Evolutionary conservation across 2,329 filamentous ascomycete genomes (phyloP).

Genomic region (Sclerotinia sclerotiorum): DNA sequence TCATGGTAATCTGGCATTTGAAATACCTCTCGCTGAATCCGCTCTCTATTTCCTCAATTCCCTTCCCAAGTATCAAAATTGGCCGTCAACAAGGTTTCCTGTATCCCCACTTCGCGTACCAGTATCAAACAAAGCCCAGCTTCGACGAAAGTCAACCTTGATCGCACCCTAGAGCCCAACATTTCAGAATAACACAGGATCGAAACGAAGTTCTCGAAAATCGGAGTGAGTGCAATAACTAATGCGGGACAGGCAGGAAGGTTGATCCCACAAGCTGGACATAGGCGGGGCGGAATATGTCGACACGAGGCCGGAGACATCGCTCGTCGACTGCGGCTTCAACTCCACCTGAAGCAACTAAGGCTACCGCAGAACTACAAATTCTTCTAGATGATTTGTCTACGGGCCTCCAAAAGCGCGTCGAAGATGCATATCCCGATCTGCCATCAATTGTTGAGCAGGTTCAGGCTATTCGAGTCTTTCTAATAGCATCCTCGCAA

Average conservation of each 20-base stretch:
- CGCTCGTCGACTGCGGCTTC: conserved; percentile 65
- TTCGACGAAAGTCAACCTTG: conserved; percentile 30
- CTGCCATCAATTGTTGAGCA: conserved; percentile 40
- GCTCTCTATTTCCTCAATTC: background rate
- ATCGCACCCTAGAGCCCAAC: conserved; percentile 6
- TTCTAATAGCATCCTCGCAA: conserved; percentile 45
- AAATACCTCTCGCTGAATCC: background rate
- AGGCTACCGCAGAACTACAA: conserved; percentile 60
- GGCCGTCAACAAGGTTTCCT: conserved; percentile 14
- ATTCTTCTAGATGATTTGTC: conserved; percentile 50
- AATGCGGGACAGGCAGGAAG: conserved; percentile 34
- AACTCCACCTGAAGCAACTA: conserved; percentile 54
- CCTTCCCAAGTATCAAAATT: background rate
- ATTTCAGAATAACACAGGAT: conserved; percentile 26
- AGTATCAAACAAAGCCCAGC: conserved; percentile 22
- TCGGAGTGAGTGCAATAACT: conserved; percentile 21
- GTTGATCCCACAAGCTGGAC: conserved; percentile 31
- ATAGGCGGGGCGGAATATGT: conserved; percentile 46
- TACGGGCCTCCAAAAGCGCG: conserved; percentile 39
- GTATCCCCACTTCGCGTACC: conserved; percentile 24
- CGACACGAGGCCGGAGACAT: conserved; percentile 55
- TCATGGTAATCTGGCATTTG: conserved; percentile 12
- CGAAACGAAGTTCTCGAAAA: conserved; percentile 22
- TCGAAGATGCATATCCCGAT: conserved; percentile 37
- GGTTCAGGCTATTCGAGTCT: conserved; percentile 37